Conservation (phyloP, 2,329 filamentous ascomycete genomes). For the Monilinia vaccinii-corymbosi region DNA sequence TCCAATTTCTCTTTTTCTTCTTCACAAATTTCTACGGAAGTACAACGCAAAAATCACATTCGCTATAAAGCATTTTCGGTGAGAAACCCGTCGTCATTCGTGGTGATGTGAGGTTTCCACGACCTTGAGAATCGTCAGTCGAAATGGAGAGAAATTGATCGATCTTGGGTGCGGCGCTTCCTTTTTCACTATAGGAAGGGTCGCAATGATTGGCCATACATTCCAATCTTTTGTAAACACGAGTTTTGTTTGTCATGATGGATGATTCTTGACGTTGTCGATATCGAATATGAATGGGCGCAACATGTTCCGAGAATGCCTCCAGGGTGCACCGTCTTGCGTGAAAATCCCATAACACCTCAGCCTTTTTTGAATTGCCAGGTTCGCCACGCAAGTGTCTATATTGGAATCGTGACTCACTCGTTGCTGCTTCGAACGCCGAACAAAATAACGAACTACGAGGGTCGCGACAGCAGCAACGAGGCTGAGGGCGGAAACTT, state of each 20-base stretch:
- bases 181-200: slow-evolving; percentile 13
- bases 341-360: too few relatives aligned
- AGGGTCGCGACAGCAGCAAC: too few relatives aligned
- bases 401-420: too few relatives aligned
- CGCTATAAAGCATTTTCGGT: slow-evolving; percentile 16
- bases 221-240: slow-evolving; percentile 8
- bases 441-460: too few relatives aligned
- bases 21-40: slow-evolving; percentile 13
- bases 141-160: slow-evolving; percentile 14
- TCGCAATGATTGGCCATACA: slow-evolving; percentile 16
- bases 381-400: too few relatives aligned
- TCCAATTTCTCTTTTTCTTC: not conserved
- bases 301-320: too few relatives aligned
- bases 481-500: too few relatives aligned
- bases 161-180: slow-evolving; percentile 15
- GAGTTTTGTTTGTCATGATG: not conserved
- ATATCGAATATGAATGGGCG: not conserved
- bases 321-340: too few relatives aligned
- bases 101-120: slow-evolving; percentile 15
- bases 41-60: slow-evolving; percentile 14
- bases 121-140: slow-evolving; percentile 16
- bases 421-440: too few relatives aligned
- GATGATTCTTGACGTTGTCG: not conserved
- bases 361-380: too few relatives aligned
- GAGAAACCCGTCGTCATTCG: slow-evolving; percentile 13